Conservation (phyloP, 257 asterid species). For the Apocynum venetum region DNA sequence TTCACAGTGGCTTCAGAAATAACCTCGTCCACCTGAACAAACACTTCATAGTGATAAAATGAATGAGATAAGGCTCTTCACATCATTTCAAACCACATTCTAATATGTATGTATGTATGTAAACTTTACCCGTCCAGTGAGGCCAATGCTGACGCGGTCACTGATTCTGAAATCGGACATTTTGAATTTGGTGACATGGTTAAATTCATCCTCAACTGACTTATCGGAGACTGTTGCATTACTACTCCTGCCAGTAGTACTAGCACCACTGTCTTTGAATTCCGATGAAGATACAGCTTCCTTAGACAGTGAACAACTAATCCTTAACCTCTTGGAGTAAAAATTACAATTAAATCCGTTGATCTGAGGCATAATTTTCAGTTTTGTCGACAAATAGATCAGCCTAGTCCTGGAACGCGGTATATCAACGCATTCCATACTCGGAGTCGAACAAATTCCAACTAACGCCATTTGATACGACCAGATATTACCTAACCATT, state of each 20-base stretch:
- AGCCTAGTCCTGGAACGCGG: conserved; percentile 25
- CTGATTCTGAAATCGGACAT: conserved; percentile 75
- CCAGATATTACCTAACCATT: not conserved
- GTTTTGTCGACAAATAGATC: conserved; percentile 33
- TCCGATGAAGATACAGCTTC: conserved; percentile 35
- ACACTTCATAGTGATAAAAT: conserved; percentile 10
- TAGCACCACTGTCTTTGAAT: conserved; percentile 35
- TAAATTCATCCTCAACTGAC: conserved; percentile 50
- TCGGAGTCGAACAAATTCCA: conserved; percentile 50
- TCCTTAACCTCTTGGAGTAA: conserved; percentile 17
- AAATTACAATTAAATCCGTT: conserved; percentile 6
- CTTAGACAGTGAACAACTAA: conserved; percentile 42
- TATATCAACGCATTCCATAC: conserved; percentile 43
- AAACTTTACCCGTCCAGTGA: conserved; percentile 58
- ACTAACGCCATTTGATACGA: conserved; percentile 45
- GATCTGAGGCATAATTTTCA: conserved; percentile 20
- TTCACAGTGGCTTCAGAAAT: conserved; percentile 82
- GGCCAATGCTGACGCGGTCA: conserved; percentile 83
- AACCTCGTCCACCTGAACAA: conserved; percentile 68
- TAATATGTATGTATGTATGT: not conserved
- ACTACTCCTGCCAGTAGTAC: conserved; percentile 4
- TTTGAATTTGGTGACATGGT: conserved; percentile 76
- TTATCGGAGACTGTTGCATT: conserved; percentile 19
- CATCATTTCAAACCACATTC: not conserved
- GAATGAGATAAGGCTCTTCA: not conserved